Conservation (phyloP, 768 basidiomycete species). For the Phaeotremella skinneri region DNA sequence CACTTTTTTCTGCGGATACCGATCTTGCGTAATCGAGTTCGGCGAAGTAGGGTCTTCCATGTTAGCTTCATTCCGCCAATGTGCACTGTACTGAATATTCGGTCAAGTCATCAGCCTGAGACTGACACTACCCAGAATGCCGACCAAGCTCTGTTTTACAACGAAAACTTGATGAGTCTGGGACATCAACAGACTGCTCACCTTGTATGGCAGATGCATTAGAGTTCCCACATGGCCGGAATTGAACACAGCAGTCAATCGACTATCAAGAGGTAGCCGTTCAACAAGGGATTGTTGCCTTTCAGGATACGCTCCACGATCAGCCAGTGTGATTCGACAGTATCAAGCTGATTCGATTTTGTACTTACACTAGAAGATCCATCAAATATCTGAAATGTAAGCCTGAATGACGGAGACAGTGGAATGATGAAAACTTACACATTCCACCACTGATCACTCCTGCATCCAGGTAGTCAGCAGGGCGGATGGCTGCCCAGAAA, state of each 20-base stretch:
- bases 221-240: conserved; percentile 55
- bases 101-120: too few relatives aligned
- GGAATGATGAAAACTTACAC: conserved; percentile 44
- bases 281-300: conserved; percentile 62
- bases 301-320: neutral
- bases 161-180: too few relatives aligned
- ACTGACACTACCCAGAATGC: too few relatives aligned
- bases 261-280: conserved; percentile 77
- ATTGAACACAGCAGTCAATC: conserved; percentile 64
- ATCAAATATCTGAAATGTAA: conserved; percentile 1
- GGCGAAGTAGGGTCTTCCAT: too few relatives aligned
- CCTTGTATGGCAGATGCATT: conserved; percentile 58
- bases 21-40: too few relatives aligned
- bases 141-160: too few relatives aligned
- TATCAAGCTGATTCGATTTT: neutral
- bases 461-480: conserved; percentile 66
- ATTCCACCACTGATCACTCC: conserved; percentile 90
- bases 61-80: too few relatives aligned
- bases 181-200: too few relatives aligned
- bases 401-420: neutral
- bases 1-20: too few relatives aligned
- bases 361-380: conserved; percentile 13
- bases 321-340: neutral
- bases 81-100: too few relatives aligned
- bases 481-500: conserved; percentile 62